A percentile compares a stretch with the other conserved stretches of the same genome.
phyloP scores from a whole-genome alignment of 2,329 filamentous ascomycete species.

The Botrytis pseudocinerea region DNA sequence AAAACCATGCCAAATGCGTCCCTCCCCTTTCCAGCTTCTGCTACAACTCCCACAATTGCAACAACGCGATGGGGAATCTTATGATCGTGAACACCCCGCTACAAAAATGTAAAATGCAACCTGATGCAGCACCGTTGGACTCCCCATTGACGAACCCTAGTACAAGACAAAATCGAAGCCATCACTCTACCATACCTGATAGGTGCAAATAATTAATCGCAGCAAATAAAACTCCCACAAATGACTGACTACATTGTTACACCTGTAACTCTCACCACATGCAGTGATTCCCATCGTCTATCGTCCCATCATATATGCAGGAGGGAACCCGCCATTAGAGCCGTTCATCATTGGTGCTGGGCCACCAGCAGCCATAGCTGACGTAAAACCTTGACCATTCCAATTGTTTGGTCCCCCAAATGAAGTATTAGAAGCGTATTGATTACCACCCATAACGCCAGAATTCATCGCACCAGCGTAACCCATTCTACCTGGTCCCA shows the following conservation, averaged over 20 bases:
- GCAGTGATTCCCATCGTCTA: conserved; percentile 31
- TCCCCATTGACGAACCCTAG: conserved; percentile 36
- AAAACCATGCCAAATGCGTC: conserved; percentile 38
- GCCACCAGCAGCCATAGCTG: conserved; percentile 39
- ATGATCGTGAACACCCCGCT: conserved; percentile 41
- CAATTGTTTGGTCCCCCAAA: conserved; percentile 37
- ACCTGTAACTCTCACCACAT: conserved; percentile 2
- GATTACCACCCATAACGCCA: conserved; percentile 32
- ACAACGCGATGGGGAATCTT: conserved; percentile 42
- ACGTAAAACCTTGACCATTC: conserved; percentile 35
- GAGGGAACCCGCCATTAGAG: conserved; percentile 38
- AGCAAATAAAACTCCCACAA: conserved; percentile 30
- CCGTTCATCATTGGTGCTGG: conserved; percentile 37
- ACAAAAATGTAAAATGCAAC: conserved; percentile 36
- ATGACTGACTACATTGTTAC: conserved; percentile 20
- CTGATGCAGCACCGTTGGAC: conserved; percentile 36
- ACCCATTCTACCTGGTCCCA: conserved; percentile 46
- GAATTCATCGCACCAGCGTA: conserved; percentile 34
- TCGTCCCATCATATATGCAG: conserved; percentile 43
- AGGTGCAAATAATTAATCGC: conserved; percentile 4
- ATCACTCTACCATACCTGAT: conserved; percentile 17
- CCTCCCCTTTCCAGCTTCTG: conserved; percentile 34
- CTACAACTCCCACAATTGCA: conserved; percentile 39
- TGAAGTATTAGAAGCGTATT: conserved; percentile 32
- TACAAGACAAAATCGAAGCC: conserved; percentile 30